Evolutionary conservation across 1,284 basidiomycete species (phyloP).

Genomic region (Melampsora allii-populina): DNA sequence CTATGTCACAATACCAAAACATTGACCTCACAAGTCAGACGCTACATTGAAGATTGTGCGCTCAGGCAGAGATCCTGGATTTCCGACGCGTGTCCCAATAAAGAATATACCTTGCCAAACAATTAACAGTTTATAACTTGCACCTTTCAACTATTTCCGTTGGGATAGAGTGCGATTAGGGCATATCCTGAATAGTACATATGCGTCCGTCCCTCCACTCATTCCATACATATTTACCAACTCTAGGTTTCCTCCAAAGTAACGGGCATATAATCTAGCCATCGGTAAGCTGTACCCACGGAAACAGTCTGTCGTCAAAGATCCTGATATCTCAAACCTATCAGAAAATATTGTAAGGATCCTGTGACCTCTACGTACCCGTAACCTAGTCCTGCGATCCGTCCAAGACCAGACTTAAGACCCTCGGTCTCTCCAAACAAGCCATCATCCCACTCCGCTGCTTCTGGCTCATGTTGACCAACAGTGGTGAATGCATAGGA

Average conservation of each 20-base stretch:
- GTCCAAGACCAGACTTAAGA: constrained; percentile 25
- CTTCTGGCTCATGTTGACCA: not conserved
- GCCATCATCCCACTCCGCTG: not conserved
- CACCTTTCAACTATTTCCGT: no score
- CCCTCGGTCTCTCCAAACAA: constrained; percentile 2
- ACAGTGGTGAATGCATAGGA: constrained; percentile 37
- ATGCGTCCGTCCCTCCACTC: constrained; percentile 26
- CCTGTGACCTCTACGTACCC: constrained; percentile 6
- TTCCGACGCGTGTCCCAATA: no score
- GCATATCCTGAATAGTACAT: not conserved
- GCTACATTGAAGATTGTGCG: no score
- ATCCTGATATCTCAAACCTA: not conserved
- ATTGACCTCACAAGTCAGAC: no score
- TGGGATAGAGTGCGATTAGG: not conserved
- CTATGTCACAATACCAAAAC: no score
- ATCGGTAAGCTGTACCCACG: constrained; percentile 26
- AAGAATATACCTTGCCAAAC: no score
- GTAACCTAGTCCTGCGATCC: constrained; percentile 35
- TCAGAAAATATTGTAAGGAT: not conserved
- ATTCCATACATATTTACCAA: constrained; percentile 35
- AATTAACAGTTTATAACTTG: no score
- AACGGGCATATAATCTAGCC: constrained; percentile 40
- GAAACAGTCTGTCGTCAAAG: not conserved
- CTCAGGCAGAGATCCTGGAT: no score
- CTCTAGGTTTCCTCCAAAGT: constrained; percentile 41